These are phyloP conservation scores for Zostera marina DNA, from an alignment of 116 monocot species.

Conservation along the genomic window DNA sequence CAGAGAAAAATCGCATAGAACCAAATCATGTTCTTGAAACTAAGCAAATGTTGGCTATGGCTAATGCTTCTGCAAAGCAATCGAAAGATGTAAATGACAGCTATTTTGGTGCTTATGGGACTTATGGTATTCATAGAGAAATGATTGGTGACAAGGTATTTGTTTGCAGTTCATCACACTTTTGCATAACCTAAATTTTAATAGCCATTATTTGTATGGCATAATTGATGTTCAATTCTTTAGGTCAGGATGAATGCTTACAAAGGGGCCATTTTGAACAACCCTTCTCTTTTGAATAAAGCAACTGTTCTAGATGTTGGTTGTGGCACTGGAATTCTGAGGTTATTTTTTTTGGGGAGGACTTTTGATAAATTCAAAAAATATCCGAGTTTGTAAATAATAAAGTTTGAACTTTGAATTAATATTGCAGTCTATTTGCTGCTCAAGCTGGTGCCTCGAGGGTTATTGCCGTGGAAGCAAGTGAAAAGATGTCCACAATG, in stretches of 20 bases:
- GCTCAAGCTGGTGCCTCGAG: conserved; percentile 90
- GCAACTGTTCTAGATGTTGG: conserved; percentile 93
- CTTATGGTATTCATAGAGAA: conserved; percentile 92
- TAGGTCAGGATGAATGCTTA: conserved; percentile 88
- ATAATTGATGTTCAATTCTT: conserved; percentile 1
- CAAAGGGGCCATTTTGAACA: conserved; percentile 55
- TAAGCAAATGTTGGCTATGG: conserved; percentile 27
- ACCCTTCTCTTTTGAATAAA: conserved; percentile 64
- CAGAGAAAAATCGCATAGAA: conserved; percentile 5
- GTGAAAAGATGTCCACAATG: conserved; percentile 72
- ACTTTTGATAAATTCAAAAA: neutral
- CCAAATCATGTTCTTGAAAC: conserved; percentile 12
- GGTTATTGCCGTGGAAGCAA: conserved; percentile 94
- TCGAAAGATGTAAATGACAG: conserved; percentile 57
- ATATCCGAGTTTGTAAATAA: neutral
- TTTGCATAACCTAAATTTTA: neutral
- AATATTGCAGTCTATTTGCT: conserved; percentile 67
- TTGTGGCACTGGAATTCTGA: conserved; percentile 95
- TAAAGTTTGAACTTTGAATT: neutral
- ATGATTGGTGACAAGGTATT: conserved; percentile 93
- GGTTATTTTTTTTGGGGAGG: conserved; percentile 25
- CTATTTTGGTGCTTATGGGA: conserved; percentile 88
- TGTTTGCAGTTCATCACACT: neutral
- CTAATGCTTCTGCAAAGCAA: conserved; percentile 44
- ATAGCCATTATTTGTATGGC: neutral